phyloP scores from a whole-genome alignment of 1,139 yeast genomes.

The Candida smagusa region DNA sequence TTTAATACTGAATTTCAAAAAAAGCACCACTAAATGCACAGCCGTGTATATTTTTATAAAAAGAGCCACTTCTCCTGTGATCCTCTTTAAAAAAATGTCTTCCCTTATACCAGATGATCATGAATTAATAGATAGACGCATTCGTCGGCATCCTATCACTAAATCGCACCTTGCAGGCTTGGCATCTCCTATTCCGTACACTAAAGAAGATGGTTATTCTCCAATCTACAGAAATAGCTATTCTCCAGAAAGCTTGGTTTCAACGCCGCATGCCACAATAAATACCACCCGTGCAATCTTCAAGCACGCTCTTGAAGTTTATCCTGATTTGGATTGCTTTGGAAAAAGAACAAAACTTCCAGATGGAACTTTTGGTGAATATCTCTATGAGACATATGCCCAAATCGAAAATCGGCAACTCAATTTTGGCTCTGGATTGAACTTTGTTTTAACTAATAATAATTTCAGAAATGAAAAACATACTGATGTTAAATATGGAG shows the following conservation, averaged over 20 bases:
- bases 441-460: slow-evolving; percentile 47
- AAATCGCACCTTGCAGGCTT: neutral
- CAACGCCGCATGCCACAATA: slow-evolving; percentile 47
- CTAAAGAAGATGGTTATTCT: slow-evolving; percentile 49
- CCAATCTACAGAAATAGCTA: slow-evolving; percentile 49
- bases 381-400: slow-evolving; percentile 47
- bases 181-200: slow-evolving; percentile 42
- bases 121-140: neutral
- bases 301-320: slow-evolving; percentile 33
- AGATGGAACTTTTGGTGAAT: slow-evolving; percentile 44
- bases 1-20: no score
- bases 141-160: slow-evolving; percentile 2
- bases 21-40: no score
- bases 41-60: no score
- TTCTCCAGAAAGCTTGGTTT: slow-evolving; percentile 36
- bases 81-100: neutral
- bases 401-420: slow-evolving; percentile 40
- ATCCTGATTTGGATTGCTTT: slow-evolving; percentile 42
- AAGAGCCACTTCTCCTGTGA: no score
- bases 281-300: slow-evolving; percentile 50
- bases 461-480: slow-evolving; percentile 33
- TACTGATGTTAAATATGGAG: slow-evolving; percentile 21
- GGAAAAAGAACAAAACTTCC: slow-evolving; percentile 45
- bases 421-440: slow-evolving; percentile 63
- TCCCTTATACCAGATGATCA: slow-evolving; percentile 5